Evolutionary conservation across 176 grass and related monocot genomes (phyloP).

Genomic region (Eragrostis curvula): DNA sequence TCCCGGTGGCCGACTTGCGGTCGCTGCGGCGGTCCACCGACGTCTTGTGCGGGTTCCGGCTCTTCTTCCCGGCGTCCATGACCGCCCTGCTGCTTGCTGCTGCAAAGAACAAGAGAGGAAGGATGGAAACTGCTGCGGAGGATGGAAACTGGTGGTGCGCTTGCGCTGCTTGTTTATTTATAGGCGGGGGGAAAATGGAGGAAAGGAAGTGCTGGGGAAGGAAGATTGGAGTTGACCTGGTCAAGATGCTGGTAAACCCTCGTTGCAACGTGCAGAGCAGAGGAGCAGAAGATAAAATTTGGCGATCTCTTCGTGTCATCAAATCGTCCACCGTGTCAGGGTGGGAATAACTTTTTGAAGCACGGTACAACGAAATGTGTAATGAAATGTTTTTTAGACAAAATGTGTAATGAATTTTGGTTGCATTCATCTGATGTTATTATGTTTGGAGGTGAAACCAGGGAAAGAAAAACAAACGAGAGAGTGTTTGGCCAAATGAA

Average conservation of each 20-base stretch:
- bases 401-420: too few relatives aligned
- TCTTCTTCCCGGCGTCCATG: constrained; percentile 74
- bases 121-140: not conserved
- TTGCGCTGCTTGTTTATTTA: constrained; percentile 19
- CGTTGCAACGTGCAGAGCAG: constrained; percentile 3
- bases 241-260: not conserved
- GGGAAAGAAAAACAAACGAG: too few relatives aligned
- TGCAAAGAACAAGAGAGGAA: too few relatives aligned
- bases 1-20: constrained; percentile 74
- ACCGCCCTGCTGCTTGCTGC: not conserved
- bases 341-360: not conserved
- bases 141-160: not conserved
- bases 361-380: not conserved
- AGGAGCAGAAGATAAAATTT: not conserved
- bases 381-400: too few relatives aligned
- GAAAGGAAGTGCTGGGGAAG: too few relatives aligned
- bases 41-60: constrained; percentile 30
- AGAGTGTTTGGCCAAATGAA: too few relatives aligned
- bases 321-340: not conserved
- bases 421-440: too few relatives aligned
- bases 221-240: too few relatives aligned
- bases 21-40: constrained; percentile 58
- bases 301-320: not conserved
- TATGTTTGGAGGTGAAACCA: too few relatives aligned
- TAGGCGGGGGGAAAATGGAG: not conserved